phyloP scores from a whole-genome alignment of 176 grass and related monocot species.

The Oryza glumipatula region DNA sequence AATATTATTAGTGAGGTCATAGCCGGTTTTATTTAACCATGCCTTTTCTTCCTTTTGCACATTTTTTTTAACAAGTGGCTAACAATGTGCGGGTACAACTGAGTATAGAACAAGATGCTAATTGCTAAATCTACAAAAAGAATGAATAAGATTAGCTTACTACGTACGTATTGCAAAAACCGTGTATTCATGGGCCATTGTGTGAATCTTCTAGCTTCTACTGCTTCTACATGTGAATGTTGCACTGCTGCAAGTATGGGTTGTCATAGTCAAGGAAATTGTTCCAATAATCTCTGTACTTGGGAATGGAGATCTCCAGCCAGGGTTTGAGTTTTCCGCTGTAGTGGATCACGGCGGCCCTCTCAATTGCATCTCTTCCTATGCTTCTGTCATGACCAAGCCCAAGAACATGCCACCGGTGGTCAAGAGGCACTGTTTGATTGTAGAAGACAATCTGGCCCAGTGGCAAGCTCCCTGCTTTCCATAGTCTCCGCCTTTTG shows the following conservation, averaged over 20 bases:
- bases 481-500: constrained; percentile 65
- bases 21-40: constrained; percentile 24
- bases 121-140: constrained; percentile 1
- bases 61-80: background rate
- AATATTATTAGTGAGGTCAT: background rate
- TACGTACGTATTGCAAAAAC: constrained; percentile 13
- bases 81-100: background rate
- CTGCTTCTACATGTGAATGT: constrained; percentile 64
- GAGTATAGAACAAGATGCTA: constrained; percentile 12
- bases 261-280: constrained; percentile 65
- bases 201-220: background rate
- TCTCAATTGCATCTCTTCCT: constrained; percentile 54
- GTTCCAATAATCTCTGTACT: constrained; percentile 78
- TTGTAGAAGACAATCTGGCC: constrained; percentile 85
- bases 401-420: constrained; percentile 65
- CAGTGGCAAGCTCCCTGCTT: constrained; percentile 69
- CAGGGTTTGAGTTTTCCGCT: constrained; percentile 82
- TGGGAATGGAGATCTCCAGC: constrained; percentile 73
- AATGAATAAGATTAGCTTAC: constrained; percentile 28
- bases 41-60: background rate
- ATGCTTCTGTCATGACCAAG: constrained; percentile 54
- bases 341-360: constrained; percentile 65
- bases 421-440: constrained; percentile 65
- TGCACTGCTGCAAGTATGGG: constrained; percentile 67
- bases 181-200: background rate